Base-by-base conservation (phyloP, 2,329 filamentous ascomycete genomes). In the Diaporthe nobilis region DNA sequence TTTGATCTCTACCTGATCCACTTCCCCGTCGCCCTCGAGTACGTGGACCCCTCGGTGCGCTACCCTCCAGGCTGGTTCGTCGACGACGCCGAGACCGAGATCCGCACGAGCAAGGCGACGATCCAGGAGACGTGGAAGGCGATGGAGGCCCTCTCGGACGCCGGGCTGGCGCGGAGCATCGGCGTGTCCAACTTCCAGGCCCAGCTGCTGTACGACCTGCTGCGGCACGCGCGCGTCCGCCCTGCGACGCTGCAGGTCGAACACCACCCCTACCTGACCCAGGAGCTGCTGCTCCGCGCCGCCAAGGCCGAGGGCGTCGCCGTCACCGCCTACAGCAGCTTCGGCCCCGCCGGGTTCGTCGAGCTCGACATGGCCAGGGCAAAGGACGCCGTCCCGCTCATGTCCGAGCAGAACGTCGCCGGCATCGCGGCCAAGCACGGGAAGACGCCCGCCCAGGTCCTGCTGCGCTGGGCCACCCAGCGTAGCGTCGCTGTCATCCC, bases 1-100 rank as follows among this genome's bases (percentile, higher is more conserved):
- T 96, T 98, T 84, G 95, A 98, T 84, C 91, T 97, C 79, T 98
- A 93, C 90, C 88, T 96, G 81, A 92, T 97, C 81, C 95, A 98
- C 88, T 98, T 97, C 90, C 95, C 95, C 79, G 91, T 97, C 78
- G 91, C 95, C 55, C 90, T 98, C 80, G 94, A 95, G 87, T 97
- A 94, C 85, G 93, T 97, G 81, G 94, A 95, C 86, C 95, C 95
- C 53, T 86, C 88, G 22, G 92, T 93, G 76, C 92, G 93, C 83
- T 96, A 96, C 88, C 94, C 94, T 31, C 94, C 94, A 57, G 92
- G 93, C 81, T 96, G 94, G 93, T 88, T 89, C 84, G 91, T 75
- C 68, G 68, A 91, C 84, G 92, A 93, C 75, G 91, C 88, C 81
- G 86, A 90, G 79, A 86, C 86, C 78, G 89, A 91, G 85, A 86